A percentile compares a stretch with the other conserved stretches of the same genome.
These are phyloP conservation scores for Boletus reticuloceps DNA, from an alignment of 768 basidiomycete genomes.

Conservation along the genomic window DNA sequence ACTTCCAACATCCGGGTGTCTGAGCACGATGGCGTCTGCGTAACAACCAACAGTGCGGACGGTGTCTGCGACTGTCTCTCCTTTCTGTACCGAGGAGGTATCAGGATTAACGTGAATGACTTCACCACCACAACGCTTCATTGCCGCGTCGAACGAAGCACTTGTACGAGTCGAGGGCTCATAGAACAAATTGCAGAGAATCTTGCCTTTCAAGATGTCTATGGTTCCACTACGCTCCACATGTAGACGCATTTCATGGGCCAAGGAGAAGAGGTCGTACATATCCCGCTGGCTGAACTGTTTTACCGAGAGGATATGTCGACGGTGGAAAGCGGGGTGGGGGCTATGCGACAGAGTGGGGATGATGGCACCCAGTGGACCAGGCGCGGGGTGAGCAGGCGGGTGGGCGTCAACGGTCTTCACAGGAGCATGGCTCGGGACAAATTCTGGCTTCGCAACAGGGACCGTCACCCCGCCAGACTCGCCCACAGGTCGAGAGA, in stretches of 20 bases:
- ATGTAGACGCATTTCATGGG: conserved; percentile 94
- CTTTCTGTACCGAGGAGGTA: conserved; percentile 87
- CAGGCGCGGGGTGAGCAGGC: conserved; percentile 7
- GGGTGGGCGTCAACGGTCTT: conserved; percentile 30
- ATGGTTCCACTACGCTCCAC: conserved; percentile 88
- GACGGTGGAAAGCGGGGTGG: conserved; percentile 88
- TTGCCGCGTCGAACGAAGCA: conserved; percentile 95
- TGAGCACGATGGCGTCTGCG: conserved; percentile 89
- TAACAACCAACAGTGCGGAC: conserved; percentile 94
- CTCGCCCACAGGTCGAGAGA: conserved; percentile 41
- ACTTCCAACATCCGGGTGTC: conserved; percentile 92
- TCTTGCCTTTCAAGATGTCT: conserved; percentile 87
- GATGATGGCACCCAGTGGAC: conserved; percentile 12
- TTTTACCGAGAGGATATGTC: conserved; percentile 92
- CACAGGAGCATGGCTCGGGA: conserved; percentile 30
- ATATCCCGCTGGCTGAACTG: conserved; percentile 89
- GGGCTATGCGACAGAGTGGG: conserved; percentile 33
- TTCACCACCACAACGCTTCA: conserved; percentile 97
- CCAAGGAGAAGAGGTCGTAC: conserved; percentile 90
- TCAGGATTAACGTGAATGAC: conserved; percentile 85
- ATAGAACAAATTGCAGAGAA: conserved; percentile 91
- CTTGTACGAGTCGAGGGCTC: conserved; percentile 97
- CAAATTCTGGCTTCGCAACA: conserved; percentile 25
- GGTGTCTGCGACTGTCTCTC: conserved; percentile 91
- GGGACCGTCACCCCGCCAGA: conserved; percentile 20